A percentile compares a stretch with the other conserved stretches of the same genome.
Evolutionary conservation across 179 eudicot genomes (phyloP).

Genomic region (Kewa caespitosa): DNA sequence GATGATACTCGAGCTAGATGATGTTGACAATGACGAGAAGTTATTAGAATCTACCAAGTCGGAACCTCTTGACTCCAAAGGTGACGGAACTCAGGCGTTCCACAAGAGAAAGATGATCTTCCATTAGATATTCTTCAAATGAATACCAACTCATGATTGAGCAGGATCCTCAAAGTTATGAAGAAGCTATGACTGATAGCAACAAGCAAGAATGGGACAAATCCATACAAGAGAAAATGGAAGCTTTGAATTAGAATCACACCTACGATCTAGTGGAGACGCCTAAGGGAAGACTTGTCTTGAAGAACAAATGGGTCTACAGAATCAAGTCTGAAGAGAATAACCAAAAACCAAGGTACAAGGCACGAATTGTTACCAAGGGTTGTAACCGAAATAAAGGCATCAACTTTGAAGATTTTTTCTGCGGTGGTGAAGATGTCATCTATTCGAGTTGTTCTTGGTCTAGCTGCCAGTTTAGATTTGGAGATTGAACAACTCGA

Average conservation of each 20-base stretch:
- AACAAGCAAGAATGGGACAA: background rate
- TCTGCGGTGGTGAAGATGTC: background rate
- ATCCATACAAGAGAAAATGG: background rate
- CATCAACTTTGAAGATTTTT: background rate
- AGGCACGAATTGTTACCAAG: background rate
- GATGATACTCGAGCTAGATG: background rate
- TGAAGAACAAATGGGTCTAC: background rate
- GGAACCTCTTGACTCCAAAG: background rate
- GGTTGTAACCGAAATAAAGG: background rate
- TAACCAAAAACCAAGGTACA: background rate
- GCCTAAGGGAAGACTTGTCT: background rate
- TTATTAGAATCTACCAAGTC: background rate
- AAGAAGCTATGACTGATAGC: background rate
- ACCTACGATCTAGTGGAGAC: background rate
- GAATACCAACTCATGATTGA: background rate
- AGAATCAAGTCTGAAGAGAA: background rate
- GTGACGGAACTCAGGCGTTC: background rate
- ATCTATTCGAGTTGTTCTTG: no score
- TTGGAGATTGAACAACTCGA: no score
- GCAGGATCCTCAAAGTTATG: background rate
- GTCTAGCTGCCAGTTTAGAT: no score
- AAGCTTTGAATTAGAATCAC: background rate
- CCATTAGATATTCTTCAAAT: background rate
- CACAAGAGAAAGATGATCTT: background rate
- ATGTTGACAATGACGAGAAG: background rate